These are phyloP conservation scores for Beauveria asiatica DNA, from an alignment of 2,329 filamentous ascomycete genomes.

Conservation along the genomic window DNA sequence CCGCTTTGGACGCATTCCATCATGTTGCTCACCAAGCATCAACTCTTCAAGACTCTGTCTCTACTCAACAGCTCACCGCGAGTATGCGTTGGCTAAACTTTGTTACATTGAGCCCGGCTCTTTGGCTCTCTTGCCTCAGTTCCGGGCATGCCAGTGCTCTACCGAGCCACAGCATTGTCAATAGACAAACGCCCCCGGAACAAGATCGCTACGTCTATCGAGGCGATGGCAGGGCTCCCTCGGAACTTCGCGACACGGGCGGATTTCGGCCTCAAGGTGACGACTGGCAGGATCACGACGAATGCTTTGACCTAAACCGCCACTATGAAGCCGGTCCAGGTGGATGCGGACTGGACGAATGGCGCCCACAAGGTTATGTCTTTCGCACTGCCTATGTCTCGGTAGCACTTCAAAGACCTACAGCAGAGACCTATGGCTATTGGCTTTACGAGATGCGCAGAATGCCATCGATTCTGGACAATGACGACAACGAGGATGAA, in stretches of 20 bases:
- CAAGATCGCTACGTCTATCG: slow-evolving; percentile 3
- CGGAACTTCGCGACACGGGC: not conserved
- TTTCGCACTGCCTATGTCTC: not conserved
- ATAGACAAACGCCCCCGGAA: not conserved
- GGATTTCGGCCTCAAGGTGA: slow-evolving; percentile 9
- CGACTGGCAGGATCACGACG: not conserved
- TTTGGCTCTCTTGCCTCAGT: not conserved
- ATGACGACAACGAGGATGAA: slow-evolving; percentile 5
- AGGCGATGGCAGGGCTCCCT: slow-evolving; percentile 9
- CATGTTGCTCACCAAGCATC: not conserved
- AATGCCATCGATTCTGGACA: slow-evolving; percentile 9
- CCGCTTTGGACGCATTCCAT: not conserved
- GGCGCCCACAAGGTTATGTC: not conserved
- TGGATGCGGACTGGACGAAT: slow-evolving; percentile 2
- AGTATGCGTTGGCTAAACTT: not conserved
- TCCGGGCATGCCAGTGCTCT: not conserved
- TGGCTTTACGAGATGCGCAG: slow-evolving; percentile 12
- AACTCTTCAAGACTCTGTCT: not conserved
- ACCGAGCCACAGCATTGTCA: not conserved
- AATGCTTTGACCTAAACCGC: not conserved
- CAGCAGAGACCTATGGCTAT: not conserved
- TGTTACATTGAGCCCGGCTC: not conserved
- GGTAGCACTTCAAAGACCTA: not conserved
- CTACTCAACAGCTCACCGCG: not conserved
- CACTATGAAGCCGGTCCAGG: slow-evolving; percentile 3